Percentiles rank a stretch among this genome's conserved stretches.
phyloP scores from a whole-genome alignment of 2,329 filamentous ascomycete species.

The Curvularia sp. region DNA sequence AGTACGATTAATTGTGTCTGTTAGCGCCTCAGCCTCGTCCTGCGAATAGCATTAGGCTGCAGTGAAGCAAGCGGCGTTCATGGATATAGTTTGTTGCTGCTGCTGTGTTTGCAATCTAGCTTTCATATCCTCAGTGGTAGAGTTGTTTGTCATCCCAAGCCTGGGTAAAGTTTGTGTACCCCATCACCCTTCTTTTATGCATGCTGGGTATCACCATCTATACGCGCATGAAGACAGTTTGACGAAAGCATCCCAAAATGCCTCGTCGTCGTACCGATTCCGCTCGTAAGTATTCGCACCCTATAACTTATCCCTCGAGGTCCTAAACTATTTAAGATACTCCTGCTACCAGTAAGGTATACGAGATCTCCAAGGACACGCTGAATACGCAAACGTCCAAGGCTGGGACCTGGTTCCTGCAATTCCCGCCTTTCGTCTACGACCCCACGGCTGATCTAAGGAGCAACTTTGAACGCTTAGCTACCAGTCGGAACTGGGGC shows the following conservation, averaged over 20 bases:
- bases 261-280: background rate
- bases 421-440: constrained; percentile 14
- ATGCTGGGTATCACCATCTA: background rate
- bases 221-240: background rate
- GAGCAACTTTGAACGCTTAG: constrained; percentile 19
- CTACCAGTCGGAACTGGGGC: constrained; percentile 15
- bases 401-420: constrained; percentile 13
- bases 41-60: background rate
- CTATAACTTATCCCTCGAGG: background rate
- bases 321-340: background rate
- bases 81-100: background rate
- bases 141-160: background rate
- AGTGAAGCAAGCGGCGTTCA: background rate
- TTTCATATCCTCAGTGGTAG: background rate
- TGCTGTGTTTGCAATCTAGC: constrained; percentile 1
- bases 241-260: background rate
- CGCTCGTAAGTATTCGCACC: constrained; percentile 5
- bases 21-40: background rate
- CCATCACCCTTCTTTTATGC: too few relatives aligned
- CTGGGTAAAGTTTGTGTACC: background rate
- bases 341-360: background rate
- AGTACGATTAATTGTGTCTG: background rate
- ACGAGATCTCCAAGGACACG: background rate
- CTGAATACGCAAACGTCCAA: background rate
- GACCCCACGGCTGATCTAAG: constrained; percentile 4